Percentiles rank a stretch among this genome's conserved stretches.
Conservation (phyloP, 2,329 filamentous ascomycete species). For the Apiospora aurea region DNA sequence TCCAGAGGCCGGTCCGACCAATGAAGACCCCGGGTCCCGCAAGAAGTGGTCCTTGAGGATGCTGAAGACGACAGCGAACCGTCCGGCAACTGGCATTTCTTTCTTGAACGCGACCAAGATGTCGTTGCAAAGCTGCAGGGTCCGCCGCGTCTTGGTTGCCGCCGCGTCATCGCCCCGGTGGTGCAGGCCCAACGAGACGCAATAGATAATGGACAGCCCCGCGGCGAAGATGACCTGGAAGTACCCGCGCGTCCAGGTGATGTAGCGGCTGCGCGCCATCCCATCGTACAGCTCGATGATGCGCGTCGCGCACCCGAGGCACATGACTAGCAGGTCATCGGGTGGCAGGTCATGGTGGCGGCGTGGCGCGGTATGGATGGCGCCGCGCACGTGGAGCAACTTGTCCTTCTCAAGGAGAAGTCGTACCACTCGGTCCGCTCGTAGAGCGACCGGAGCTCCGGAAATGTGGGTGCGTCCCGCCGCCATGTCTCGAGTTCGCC, state of each 20-base stretch:
- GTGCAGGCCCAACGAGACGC: constrained; percentile 30
- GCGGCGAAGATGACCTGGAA: constrained; percentile 56
- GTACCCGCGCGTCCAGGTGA: constrained; percentile 55
- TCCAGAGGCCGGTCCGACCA: not conserved
- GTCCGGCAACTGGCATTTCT: not conserved
- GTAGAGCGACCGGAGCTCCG: constrained; percentile 47
- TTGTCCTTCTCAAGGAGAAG: constrained; percentile 48
- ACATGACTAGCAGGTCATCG: constrained; percentile 41
- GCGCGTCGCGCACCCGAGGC: constrained; percentile 44
- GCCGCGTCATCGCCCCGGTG: not conserved
- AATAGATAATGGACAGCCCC: constrained; percentile 47
- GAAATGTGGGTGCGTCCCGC: constrained; percentile 40
- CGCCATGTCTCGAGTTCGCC: constrained; percentile 47
- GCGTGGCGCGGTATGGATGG: constrained; percentile 48
- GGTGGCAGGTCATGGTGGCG: constrained; percentile 41
- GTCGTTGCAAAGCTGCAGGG: not conserved
- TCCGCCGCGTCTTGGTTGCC: not conserved
- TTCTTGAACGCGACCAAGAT: not conserved
- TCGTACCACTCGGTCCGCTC: constrained; percentile 54
- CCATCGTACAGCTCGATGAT: constrained; percentile 48
- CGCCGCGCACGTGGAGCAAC: constrained; percentile 48
- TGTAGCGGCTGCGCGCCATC: constrained; percentile 44
- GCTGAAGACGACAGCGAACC: constrained; percentile 12
- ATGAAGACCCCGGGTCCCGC: not conserved
- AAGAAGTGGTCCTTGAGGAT: not conserved